Conservation (phyloP, 139 green algal species). For the Closterium sp. region DNA sequence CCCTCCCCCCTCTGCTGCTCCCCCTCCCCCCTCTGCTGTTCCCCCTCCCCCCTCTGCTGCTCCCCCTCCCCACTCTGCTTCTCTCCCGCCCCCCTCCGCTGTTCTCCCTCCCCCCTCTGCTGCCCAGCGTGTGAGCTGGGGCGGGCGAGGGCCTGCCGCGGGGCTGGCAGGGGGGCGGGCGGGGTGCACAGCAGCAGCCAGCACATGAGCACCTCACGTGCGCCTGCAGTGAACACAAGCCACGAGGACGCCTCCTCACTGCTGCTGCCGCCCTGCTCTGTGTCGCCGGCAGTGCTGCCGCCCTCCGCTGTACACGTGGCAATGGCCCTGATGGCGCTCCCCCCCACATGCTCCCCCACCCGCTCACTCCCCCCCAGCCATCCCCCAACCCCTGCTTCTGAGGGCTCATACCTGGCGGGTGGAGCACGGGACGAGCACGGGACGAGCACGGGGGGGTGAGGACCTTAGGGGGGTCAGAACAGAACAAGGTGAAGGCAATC, state of each 20-base stretch:
- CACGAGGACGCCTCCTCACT: not conserved
- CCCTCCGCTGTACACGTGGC: not conserved
- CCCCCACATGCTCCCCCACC: conserved; percentile 34
- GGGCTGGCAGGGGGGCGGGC: too few species aligned
- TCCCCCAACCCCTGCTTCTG: too few species aligned
- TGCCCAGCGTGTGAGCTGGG: not conserved
- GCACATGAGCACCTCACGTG: conserved; percentile 35
- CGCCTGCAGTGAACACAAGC: conserved; percentile 24
- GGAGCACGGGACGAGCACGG: too few species aligned
- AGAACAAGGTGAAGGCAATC: too few species aligned
- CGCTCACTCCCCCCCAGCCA: not conserved
- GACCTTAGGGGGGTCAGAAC: too few species aligned
- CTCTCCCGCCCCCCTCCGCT: not conserved
- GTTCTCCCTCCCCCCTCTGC: not conserved
- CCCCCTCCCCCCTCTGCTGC: not conserved
- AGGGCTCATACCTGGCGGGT: too few species aligned
- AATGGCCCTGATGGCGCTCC: conserved; percentile 19
- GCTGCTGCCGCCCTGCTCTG: not conserved
- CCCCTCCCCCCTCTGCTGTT: not conserved
- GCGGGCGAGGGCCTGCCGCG: too few species aligned
- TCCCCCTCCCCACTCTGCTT: not conserved
- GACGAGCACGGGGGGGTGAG: too few species aligned
- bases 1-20: not conserved
- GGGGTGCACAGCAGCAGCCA: conserved; percentile 2
- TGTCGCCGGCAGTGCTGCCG: not conserved